Conservation (phyloP, 345 rosid genomes). For the Pugionium dolabratum region DNA sequence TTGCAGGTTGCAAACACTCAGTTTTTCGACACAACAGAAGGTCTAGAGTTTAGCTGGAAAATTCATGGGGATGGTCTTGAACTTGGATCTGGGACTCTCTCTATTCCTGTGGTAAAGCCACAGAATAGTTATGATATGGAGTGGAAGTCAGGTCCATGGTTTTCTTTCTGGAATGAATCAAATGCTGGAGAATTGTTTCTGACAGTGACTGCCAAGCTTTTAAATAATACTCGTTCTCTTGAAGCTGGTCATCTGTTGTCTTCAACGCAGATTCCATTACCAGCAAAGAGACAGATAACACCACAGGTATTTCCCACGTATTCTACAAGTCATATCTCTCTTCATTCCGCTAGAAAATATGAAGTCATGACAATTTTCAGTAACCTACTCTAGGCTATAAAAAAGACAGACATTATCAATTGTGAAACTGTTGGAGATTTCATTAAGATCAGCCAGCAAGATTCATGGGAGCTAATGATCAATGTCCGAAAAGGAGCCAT, state of each 20-base stretch:
- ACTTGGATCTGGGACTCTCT: slow-evolving; percentile 73
- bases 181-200: slow-evolving; percentile 64
- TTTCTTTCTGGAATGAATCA: slow-evolving; percentile 64
- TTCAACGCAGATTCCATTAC: slow-evolving; percentile 73
- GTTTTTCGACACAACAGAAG: slow-evolving; percentile 71
- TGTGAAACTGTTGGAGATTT: slow-evolving; percentile 57
- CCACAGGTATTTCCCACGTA: slow-evolving; percentile 59
- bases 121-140: slow-evolving; percentile 66
- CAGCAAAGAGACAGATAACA: slow-evolving; percentile 53
- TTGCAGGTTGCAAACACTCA: slow-evolving; percentile 72
- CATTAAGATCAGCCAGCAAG: slow-evolving; percentile 56
- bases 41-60: slow-evolving; percentile 71
- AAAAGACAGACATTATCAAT: slow-evolving; percentile 44
- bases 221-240: slow-evolving; percentile 65
- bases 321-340: slow-evolving; percentile 10
- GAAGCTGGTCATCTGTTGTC: slow-evolving; percentile 82
- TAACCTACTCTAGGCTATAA: slow-evolving; percentile 51
- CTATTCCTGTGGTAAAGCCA: slow-evolving; percentile 65
- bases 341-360: not conserved
- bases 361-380: slow-evolving; percentile 12
- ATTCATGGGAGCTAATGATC: slow-evolving; percentile 70
- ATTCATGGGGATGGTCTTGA: slow-evolving; percentile 66
- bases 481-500: slow-evolving; percentile 59
- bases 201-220: slow-evolving; percentile 60
- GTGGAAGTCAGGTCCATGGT: slow-evolving; percentile 85